Evolutionary conservation across 2,329 filamentous ascomycete species (phyloP), one percentile per base, ranked within the genome.

Genomic region (Sporothrix pallida): DNA sequence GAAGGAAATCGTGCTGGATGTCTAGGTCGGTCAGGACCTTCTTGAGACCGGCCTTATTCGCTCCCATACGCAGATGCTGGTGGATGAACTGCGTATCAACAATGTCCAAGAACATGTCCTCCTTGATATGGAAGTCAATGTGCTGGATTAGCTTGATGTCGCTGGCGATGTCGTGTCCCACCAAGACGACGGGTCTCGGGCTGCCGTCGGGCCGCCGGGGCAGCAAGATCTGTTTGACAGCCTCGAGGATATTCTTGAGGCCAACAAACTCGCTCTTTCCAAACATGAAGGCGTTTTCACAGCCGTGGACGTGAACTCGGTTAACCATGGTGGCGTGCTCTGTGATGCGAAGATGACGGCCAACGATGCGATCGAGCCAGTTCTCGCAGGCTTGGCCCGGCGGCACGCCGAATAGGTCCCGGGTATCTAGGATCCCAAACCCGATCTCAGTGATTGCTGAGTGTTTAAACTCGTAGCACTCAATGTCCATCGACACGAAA

Each of bases 401-500:
- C 0, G 88, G 78, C 0, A 90, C 75, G 8, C 81, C 82, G 0
- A 82, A 78, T 26, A 94, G 79, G 52, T 87, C 81, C 4, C 81
- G 77, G 0, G 92, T 94, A 80, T 98, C 94, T 0, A 98, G 85
- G 2, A 91, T 90, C 1, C 93, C 91, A 56, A 99, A 85, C 0
- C 96, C 96, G 54, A 99, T 86, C 81, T 99, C 96, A 0, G 95
- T 97, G 74, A 98, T 87, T 13, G 88, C 84, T 48, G 86, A 83
- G 13, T 89, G 87, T 62, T 88, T 84, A 26, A 83, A 82, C 80
- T 99, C 96, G 74, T 91, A 93, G 0, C 91, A 90, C 81, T 99
- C 96, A 46, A 96, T 84, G 78, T 99, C 96, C 62, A 98, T 85
- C 75, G 88, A 90, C 74, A 97, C 85, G 77, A 98, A 92, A 8